Evolutionary conservation across 2,329 filamentous ascomycete species (phyloP).

Genomic region (Aspergillus persii): DNA sequence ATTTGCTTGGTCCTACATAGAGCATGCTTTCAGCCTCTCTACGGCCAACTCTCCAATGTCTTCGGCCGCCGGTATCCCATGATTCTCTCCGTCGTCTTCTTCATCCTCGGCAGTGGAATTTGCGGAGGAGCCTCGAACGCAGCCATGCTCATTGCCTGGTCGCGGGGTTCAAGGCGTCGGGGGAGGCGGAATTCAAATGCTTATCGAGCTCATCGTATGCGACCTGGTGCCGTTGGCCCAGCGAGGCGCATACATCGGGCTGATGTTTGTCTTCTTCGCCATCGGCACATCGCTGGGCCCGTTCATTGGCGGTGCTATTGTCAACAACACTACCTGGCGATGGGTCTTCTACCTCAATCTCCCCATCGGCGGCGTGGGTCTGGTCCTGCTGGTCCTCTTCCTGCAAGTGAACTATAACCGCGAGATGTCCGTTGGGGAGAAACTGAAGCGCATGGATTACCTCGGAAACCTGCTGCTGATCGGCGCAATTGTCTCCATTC

Average conservation of each 20-base stretch:
- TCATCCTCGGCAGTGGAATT: conserved; percentile 53
- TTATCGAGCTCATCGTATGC: conserved; percentile 50
- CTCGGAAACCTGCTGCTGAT: conserved; percentile 33
- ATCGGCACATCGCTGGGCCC: conserved; percentile 42
- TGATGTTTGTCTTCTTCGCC: conserved; percentile 40
- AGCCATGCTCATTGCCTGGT: conserved; percentile 51
- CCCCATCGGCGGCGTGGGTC: conserved; percentile 16
- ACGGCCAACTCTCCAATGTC: conserved; percentile 51
- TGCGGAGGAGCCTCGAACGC: conserved; percentile 46
- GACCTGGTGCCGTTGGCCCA: conserved; percentile 52
- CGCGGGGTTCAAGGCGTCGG: conserved; percentile 54
- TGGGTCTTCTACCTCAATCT: conserved; percentile 30
- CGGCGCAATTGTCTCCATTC: conserved; percentile 28
- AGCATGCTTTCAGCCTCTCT: conserved; percentile 46
- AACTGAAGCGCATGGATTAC: conserved; percentile 45
- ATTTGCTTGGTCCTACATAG: background rate
- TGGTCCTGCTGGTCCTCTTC: conserved; percentile 36
- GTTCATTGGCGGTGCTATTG: conserved; percentile 19
- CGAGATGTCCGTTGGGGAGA: conserved; percentile 25
- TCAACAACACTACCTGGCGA: conserved; percentile 21
- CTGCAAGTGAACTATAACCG: conserved; percentile 30
- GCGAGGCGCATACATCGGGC: conserved; percentile 44
- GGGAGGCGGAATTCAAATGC: conserved; percentile 42
- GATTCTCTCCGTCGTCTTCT: conserved; percentile 43
- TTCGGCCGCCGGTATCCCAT: conserved; percentile 49